Percentiles rank a stretch among this genome's conserved stretches.
Evolutionary conservation across 495 filamentous ascomycete species (phyloP).

Genomic region (Penicillium lagena): DNA sequence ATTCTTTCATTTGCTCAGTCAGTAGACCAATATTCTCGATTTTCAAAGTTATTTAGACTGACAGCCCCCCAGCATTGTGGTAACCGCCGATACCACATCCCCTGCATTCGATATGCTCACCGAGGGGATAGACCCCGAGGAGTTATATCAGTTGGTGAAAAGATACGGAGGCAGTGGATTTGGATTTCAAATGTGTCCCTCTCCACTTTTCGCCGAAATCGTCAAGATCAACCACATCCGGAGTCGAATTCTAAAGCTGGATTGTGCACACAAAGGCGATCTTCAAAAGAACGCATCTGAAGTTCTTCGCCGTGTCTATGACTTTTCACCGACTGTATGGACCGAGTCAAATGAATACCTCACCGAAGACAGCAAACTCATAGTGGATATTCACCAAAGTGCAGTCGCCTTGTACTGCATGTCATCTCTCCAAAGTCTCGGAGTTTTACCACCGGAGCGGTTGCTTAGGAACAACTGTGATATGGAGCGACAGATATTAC

Average conservation of each 20-base stretch:
- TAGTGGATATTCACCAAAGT: slow-evolving; percentile 17
- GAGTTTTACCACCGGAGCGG: slow-evolving; percentile 9
- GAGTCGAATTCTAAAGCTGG: neutral
- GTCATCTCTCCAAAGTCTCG: slow-evolving; percentile 18
- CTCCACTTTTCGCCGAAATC: slow-evolving; percentile 1
- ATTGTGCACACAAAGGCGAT: neutral
- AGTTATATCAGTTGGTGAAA: slow-evolving; percentile 6
- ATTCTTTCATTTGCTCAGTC: slow-evolving; percentile 20
- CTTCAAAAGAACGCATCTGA: slow-evolving; percentile 5
- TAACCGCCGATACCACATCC: slow-evolving; percentile 26
- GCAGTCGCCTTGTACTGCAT: slow-evolving; percentile 26
- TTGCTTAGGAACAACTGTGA: slow-evolving; percentile 3
- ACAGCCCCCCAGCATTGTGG: slow-evolving; percentile 8
- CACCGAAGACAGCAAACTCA: slow-evolving; percentile 16
- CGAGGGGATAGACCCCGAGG: slow-evolving; percentile 7
- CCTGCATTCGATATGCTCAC: slow-evolving; percentile 17
- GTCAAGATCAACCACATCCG: slow-evolving; percentile 2
- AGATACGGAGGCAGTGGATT: slow-evolving; percentile 9
- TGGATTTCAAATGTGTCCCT: slow-evolving; percentile 13
- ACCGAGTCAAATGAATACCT: slow-evolving; percentile 12
- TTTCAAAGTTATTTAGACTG: no score
- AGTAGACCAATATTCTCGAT: neutral
- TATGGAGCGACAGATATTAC: slow-evolving; percentile 4
- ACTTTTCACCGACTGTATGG: slow-evolving; percentile 18
- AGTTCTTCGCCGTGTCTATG: slow-evolving; percentile 11